A percentile compares a stretch with the other conserved stretches of the same genome.
phyloP scores from a whole-genome alignment of 768 basidiomycete species.

The Hericium coralloides region DNA sequence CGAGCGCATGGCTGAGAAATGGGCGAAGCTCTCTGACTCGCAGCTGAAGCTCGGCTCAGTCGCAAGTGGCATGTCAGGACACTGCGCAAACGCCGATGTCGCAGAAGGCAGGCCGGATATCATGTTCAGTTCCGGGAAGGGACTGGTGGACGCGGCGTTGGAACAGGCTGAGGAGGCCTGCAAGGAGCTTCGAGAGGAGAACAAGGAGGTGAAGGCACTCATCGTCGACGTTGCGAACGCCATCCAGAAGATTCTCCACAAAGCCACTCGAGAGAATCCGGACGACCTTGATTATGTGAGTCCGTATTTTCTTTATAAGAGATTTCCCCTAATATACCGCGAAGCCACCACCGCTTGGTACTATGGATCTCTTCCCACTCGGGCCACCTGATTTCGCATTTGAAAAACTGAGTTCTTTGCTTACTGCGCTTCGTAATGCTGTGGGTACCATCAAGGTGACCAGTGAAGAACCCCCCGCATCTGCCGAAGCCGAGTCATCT shows the following conservation, averaged over 20 bases:
- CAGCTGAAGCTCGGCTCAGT: constrained; percentile 47
- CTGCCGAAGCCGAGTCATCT: constrained; percentile 5
- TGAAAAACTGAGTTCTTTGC: constrained; percentile 17
- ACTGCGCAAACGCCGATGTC: constrained; percentile 42
- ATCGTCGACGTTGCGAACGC: constrained; percentile 59
- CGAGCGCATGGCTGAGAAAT: constrained; percentile 66
- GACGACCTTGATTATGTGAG: constrained; percentile 42
- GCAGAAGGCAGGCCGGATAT: constrained; percentile 33
- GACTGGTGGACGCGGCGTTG: constrained; percentile 56
- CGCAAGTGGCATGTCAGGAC: constrained; percentile 27
- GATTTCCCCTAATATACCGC: not conserved
- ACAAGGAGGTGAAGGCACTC: constrained; percentile 47
- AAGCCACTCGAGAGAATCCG: constrained; percentile 27
- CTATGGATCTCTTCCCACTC: constrained; percentile 19
- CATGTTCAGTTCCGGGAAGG: constrained; percentile 38
- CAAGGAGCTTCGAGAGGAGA: constrained; percentile 54
- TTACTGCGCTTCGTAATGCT: constrained; percentile 18
- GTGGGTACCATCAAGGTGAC: constrained; percentile 7
- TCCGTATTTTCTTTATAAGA: constrained; percentile 14
- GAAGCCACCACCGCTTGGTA: constrained; percentile 19
- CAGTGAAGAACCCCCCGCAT: not conserved
- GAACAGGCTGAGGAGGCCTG: constrained; percentile 67
- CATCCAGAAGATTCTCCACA: constrained; percentile 45
- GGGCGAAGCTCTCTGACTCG: constrained; percentile 60
- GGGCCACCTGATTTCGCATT: constrained; percentile 17